Base-by-base conservation (phyloP, 305 asterid genomes). In the Caryopteris hybrid region DNA sequence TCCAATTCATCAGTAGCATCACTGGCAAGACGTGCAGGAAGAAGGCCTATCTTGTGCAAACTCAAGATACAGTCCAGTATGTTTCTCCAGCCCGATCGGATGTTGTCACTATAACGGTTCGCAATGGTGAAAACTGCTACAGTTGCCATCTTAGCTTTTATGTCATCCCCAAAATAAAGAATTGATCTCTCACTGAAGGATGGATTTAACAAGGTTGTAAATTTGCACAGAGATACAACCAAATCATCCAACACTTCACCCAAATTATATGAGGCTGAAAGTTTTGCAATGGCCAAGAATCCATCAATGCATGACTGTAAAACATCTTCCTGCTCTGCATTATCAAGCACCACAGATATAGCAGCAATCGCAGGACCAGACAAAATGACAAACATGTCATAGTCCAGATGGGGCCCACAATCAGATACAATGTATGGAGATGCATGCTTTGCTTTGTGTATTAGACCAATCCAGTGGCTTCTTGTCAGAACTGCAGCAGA, bases 341-440 rank as follows among this genome's bases (percentile, higher is more conserved):
- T 82, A 78, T 90, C 96, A 65, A 90, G 81, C 65, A 93, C 91
- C 75, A 88, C 97, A 8, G 96, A 90, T 71, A 93, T 82, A 73
- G 99, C 96, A 71, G 99, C 97, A 34, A 88, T 82, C 33, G 95
- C 79, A 17, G 95, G 96, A 64, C 97, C 94, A 43, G 97, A 88
- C 74, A 91, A 69, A 64, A 93, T 78, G 41, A 90, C 61, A 79
- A 93, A 90, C 92, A 93, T 81, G 78, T 88, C 93, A 66, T 77
- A 78, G 80, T 93, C 96, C 46, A 93, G 87, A 78, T 81, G 79
- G 52, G 90, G 71, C 53, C 84, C 90, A 59, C 74, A 75, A 76
- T 81, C 88, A 68, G 85, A 81, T 57, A 79, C 76, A 63, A 93
- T 85, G 56, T 76, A 90, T 10, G 90, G 94, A 42, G 94, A 74